Percentiles rank a stretch among this genome's conserved stretches.
phyloP scores from a whole-genome alignment of 1,139 yeast genomes.

The Suhomyces ambrosiae region DNA sequence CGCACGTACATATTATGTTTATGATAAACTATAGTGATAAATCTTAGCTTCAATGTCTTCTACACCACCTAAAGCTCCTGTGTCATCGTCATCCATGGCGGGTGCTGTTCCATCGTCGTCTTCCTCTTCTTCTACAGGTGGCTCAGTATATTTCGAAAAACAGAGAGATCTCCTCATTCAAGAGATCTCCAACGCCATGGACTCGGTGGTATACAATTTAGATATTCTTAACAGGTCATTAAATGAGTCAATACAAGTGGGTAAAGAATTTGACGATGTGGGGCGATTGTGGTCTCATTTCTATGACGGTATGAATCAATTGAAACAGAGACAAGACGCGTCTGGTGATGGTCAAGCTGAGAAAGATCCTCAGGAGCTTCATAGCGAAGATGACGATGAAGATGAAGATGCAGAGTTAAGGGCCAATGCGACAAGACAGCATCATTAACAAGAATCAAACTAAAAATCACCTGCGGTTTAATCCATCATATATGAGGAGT shows the following conservation, averaged over 20 bases:
- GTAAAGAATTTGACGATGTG: conserved; percentile 49
- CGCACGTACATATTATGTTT: too few relatives aligned
- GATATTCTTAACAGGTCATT: conserved; percentile 46
- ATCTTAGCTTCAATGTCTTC: conserved; percentile 19
- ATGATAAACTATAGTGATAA: too few relatives aligned
- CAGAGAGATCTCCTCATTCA: conserved; percentile 48
- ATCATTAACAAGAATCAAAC: neutral
- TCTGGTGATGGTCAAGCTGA: conserved; percentile 3
- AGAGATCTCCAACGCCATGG: conserved; percentile 43
- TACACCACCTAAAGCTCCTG: conserved; percentile 14
- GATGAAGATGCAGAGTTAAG: neutral
- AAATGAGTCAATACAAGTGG: conserved; percentile 45
- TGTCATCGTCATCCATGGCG: conserved; percentile 6
- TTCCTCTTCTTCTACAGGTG: conserved; percentile 6
- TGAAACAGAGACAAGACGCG: conserved; percentile 21
- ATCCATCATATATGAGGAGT: neutral
- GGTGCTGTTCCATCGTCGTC: conserved; percentile 4
- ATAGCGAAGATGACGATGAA: conserved; percentile 14
- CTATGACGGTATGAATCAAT: conserved; percentile 38
- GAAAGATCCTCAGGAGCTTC: conserved; percentile 11
- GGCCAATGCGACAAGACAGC: neutral
- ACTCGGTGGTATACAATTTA: conserved; percentile 44
- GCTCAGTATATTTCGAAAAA: conserved; percentile 34
- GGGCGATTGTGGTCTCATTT: conserved; percentile 47
- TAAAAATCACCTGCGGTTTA: too few relatives aligned